Conservation (phyloP, 129 eudicot species). For the Helianthus tuberosus region DNA sequence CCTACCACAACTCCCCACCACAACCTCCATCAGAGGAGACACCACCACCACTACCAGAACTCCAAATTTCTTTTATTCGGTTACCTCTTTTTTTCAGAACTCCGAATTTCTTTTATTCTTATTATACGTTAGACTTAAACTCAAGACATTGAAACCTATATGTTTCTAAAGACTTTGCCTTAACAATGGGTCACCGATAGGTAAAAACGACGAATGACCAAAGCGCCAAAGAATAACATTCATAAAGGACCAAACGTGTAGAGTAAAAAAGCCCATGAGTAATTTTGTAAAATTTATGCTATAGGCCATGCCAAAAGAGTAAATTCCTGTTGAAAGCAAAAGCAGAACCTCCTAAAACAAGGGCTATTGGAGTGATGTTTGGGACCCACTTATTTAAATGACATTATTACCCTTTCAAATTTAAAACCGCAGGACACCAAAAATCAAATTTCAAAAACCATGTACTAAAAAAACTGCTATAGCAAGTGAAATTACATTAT, state of each 20-base stretch:
- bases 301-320: slow-evolving; percentile 11
- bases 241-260: not conserved
- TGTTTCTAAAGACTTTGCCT: too few species aligned
- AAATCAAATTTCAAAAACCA: slow-evolving; percentile 8
- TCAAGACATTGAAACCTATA: too few species aligned
- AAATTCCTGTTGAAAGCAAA: slow-evolving; percentile 32
- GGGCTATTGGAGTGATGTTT: too few species aligned
- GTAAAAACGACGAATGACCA: too few species aligned
- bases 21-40: too few species aligned
- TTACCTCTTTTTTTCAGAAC: too few species aligned
- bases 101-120: too few species aligned
- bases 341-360: not conserved
- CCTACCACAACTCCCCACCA: too few species aligned
- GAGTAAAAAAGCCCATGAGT: not conserved
- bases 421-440: not conserved
- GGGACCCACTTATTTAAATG: slow-evolving; percentile 7
- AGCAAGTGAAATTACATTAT: slow-evolving; percentile 16
- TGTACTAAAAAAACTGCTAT: slow-evolving; percentile 12
- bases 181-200: too few species aligned
- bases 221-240: not conserved
- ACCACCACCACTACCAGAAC: too few species aligned
- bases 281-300: not conserved
- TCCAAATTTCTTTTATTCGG: too few species aligned
- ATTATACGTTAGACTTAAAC: too few species aligned
- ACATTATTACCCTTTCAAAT: slow-evolving; percentile 20